Conservation (phyloP, 2,329 filamentous ascomycete genomes). For the Pezizomycotina sp. region DNA sequence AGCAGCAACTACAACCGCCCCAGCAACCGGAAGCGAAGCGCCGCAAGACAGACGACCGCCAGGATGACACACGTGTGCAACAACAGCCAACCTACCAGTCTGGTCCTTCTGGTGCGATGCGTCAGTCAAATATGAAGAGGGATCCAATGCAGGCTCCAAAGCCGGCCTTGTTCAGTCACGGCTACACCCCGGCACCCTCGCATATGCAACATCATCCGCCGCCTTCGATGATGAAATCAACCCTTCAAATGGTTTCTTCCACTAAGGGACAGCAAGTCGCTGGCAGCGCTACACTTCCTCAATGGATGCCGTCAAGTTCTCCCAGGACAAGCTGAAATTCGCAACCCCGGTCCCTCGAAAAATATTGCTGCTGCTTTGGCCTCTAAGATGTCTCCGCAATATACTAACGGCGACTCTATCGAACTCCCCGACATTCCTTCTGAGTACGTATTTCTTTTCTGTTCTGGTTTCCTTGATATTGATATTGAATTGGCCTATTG, state of each 20-base stretch:
- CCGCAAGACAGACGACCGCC: slow-evolving; percentile 54
- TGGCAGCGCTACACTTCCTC: slow-evolving; percentile 18
- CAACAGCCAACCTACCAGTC: too few species aligned
- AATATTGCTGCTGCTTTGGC: slow-evolving; percentile 19
- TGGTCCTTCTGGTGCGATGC: slow-evolving; percentile 55
- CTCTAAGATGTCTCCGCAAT: slow-evolving; percentile 48
- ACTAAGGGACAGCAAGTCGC: slow-evolving; percentile 23
- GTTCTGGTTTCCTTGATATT: neutral
- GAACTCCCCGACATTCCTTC: slow-evolving; percentile 89
- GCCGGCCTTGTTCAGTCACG: slow-evolving; percentile 17
- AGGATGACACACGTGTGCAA: too few species aligned
- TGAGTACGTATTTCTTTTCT: slow-evolving; percentile 34
- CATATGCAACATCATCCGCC: slow-evolving; percentile 2
- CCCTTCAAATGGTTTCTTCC: too few species aligned
- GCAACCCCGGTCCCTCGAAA: slow-evolving; percentile 15
- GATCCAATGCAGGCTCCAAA: slow-evolving; percentile 27
- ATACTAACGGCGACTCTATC: slow-evolving; percentile 73
- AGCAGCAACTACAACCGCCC: slow-evolving; percentile 32
- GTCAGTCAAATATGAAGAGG: slow-evolving; percentile 50
- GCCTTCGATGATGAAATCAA: slow-evolving; percentile 8
- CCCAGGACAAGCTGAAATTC: slow-evolving; percentile 25
- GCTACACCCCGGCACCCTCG: slow-evolving; percentile 11
- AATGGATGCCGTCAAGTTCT: slow-evolving; percentile 25
- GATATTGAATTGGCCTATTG: slow-evolving; percentile 1
- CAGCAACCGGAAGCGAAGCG: slow-evolving; percentile 63